Percentiles rank a stretch among this genome's conserved stretches.
Conservation (phyloP, 106 monocot genomes). For the Dendrobium officinale region DNA sequence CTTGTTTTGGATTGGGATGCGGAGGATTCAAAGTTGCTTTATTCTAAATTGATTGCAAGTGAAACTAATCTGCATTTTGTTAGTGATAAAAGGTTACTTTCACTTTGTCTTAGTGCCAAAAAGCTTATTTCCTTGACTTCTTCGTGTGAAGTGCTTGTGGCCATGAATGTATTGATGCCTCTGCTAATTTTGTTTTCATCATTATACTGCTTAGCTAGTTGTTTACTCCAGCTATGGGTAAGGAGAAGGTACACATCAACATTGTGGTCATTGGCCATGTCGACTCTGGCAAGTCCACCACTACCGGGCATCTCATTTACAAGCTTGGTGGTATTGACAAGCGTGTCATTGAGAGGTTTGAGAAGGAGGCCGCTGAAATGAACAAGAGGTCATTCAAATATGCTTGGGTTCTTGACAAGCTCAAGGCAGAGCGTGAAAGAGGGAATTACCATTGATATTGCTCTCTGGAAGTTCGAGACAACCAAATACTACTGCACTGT, state of each 20-base stretch:
- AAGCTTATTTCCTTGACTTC: too few species aligned
- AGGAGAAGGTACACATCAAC: conserved; percentile 59
- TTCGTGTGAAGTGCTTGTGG: too few species aligned
- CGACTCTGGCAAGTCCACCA: conserved; percentile 58
- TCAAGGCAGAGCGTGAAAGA: conserved; percentile 59
- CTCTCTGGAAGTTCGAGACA: conserved; percentile 62
- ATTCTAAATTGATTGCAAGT: too few species aligned
- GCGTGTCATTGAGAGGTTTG: conserved; percentile 70
- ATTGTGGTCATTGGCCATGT: conserved; percentile 68
- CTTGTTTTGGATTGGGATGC: too few species aligned
- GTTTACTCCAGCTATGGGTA: conserved; percentile 27
- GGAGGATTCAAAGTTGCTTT: too few species aligned
- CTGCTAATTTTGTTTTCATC: background rate
- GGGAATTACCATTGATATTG: conserved; percentile 70
- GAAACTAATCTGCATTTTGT: too few species aligned
- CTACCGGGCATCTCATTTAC: conserved; percentile 60
- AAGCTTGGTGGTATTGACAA: conserved; percentile 69
- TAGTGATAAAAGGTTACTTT: too few species aligned
- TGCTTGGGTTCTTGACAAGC: conserved; percentile 68
- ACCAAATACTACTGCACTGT: conserved; percentile 45
- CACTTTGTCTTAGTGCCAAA: too few species aligned
- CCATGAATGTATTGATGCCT: background rate
- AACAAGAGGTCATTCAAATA: conserved; percentile 72
- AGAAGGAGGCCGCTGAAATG: conserved; percentile 63
- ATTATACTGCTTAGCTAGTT: background rate